Evolutionary conservation across 441 rosid genomes (phyloP), one percentile per base, ranked within the genome.

Genomic region (Capsella rubella): DNA sequence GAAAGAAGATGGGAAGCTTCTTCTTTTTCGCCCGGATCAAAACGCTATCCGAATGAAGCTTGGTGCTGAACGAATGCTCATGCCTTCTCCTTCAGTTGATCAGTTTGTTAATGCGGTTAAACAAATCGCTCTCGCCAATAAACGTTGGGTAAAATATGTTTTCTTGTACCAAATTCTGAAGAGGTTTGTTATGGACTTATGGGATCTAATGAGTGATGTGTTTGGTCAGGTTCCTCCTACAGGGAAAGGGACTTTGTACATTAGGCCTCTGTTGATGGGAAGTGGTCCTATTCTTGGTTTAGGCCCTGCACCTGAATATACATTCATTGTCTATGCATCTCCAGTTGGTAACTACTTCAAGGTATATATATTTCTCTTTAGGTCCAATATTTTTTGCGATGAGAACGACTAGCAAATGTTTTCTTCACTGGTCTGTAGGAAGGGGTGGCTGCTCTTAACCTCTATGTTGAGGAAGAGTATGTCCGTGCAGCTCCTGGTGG

Each of bases 221-320:
- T 69, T 50, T 75, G 64, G 49, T 39, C 71, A 94, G 99, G 82
- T 82, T 74, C 99, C 99, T 69, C 99, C 97, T 72, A 74, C 86
- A 16, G 99, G 94, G 68, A 92, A 89, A 86, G 99, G 99, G 18
- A 76, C 95, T 37, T 61, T 94, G 67, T 94, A 92, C 66, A 83
- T 94, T 7, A 86, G 99, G 83, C 97, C 97, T 34, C 52, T 94
- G 84, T 87, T 94, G 28, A 75, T 94, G 47, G 99, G 99, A 75
- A 90, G 84, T 73, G 99, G 99, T 68, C 85, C 99, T n/a, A 50
- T 87, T 52, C 76, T 94, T 77, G 97, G 99, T 31, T 72, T 94
- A 77, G 97, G 80, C 29, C 90, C 97, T 1, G 84, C 97, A 18
- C 95, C 96, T 9, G 94, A 92, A 60, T 90, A 84, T 80, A 89